Evolutionary conservation across 495 filamentous ascomycete species (phyloP), one percentile per base, ranked within the genome.

Genomic region (Neurospora terricola): DNA sequence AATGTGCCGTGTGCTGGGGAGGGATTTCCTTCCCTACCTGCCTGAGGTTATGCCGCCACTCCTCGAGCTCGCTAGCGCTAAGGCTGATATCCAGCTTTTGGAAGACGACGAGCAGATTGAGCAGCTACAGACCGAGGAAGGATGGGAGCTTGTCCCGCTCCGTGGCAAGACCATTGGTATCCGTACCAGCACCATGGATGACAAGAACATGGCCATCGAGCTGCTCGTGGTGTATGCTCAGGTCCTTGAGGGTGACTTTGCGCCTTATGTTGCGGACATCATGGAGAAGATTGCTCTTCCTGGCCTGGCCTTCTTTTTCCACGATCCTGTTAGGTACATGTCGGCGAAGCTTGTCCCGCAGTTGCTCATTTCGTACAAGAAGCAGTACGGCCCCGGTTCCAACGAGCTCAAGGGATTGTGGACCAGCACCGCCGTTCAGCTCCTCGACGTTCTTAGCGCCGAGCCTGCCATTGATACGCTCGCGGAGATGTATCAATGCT

Each of bases 401-500:
- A 88, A 87, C 43, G 89, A 93, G 77, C 88, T 98, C 70, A 86
- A 83, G 14, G 86, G 87, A 36, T 88, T 99, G 72, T 99, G 96
- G 96, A 88, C 87, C 73, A 89, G 87, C 73, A 96, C 97, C 5
- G 90, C 96, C 8, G 91, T 91, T 71, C 97, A 97, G 82, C 86
- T 99, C 59, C 89, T 98, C 38, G 96, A 98, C 80, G 94, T 98
- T 4, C 87, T 99, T n/a, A 93, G 88, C 73, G 93, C 93, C 0
- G 96, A 99, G 82, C 95, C 96, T 9, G 94, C 94, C 0, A 92
- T 99, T 66, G 96, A 99, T 76, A 97, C 95, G 0, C 88, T 99
- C 23, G 95, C 96, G 12, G 96, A 98, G 83, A 97, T 99, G 93
- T 99, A 98, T 80, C 95, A 98, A 82, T 98, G 96, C 87, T 98